These are phyloP conservation scores for Spongispora temasekensis DNA, from an alignment of 1,284 basidiomycete species.

Conservation along the genomic window DNA sequence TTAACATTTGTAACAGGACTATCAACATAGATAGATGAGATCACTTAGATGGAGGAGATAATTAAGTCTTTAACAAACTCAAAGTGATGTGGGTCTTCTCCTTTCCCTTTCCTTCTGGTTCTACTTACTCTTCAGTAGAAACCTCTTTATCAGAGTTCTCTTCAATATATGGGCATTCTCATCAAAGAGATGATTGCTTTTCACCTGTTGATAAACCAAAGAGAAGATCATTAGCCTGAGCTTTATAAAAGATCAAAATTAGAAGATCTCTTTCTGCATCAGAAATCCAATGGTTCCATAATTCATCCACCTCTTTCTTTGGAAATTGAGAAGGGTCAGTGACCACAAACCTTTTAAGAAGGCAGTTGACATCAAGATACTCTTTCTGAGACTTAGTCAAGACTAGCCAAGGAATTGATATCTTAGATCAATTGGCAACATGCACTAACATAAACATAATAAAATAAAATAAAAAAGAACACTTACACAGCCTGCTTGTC, in stretches of 20 bases:
- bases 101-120: neutral
- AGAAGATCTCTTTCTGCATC: neutral
- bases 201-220: neutral
- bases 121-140: neutral
- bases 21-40: neutral
- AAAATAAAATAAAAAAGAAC: neutral
- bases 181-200: neutral
- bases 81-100: neutral
- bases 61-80: neutral
- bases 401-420: neutral
- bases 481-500: no score
- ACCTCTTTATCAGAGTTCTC: neutral
- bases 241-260: neutral
- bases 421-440: neutral
- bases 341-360: neutral
- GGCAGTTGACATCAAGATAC: neutral
- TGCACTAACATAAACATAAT: neutral
- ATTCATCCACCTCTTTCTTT: neutral
- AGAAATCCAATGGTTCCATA: neutral
- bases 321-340: neutral
- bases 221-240: neutral
- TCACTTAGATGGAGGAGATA: neutral
- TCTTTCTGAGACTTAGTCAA: neutral
- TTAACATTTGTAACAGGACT: neutral
- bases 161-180: neutral